These are phyloP conservation scores for Cyberlindnera xishuangbannaensis DNA, from an alignment of 805 yeast species.

Conservation along the genomic window DNA sequence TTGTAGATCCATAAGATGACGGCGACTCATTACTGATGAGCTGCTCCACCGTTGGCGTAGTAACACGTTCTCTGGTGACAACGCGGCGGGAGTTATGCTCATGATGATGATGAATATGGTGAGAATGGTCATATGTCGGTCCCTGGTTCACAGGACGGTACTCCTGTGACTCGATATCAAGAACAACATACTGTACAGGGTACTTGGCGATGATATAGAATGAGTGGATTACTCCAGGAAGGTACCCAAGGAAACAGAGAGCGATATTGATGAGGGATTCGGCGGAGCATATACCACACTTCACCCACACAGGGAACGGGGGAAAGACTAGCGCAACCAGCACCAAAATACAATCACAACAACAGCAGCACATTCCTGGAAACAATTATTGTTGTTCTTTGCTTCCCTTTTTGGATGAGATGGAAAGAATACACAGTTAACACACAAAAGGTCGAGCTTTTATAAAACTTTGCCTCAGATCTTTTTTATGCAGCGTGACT, in stretches of 20 bases:
- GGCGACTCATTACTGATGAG: slow-evolving; percentile 2
- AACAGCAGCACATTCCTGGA: slow-evolving; percentile 22
- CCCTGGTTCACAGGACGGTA: slow-evolving; percentile 8
- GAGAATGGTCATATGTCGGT: too few species aligned
- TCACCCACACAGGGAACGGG: slow-evolving; percentile 71
- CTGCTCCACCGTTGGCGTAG: slow-evolving; percentile 11
- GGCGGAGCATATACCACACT: slow-evolving; percentile 66
- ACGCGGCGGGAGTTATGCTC: too few species aligned
- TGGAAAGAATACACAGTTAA: neutral
- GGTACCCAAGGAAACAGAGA: slow-evolving; percentile 61
- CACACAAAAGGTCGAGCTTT: too few species aligned
- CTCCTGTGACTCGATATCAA: slow-evolving; percentile 25
- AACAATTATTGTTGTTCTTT: neutral
- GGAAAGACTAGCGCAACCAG: slow-evolving; percentile 69
- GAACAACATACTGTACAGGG: slow-evolving; percentile 38
- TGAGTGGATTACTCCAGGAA: slow-evolving; percentile 75
- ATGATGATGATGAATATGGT: too few species aligned
- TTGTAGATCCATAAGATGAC: slow-evolving; percentile 12
- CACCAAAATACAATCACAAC: slow-evolving; percentile 58
- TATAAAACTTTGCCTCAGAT: too few species aligned
- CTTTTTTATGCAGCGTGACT: too few species aligned
- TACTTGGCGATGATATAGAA: slow-evolving; percentile 75
- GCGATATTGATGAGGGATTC: slow-evolving; percentile 67
- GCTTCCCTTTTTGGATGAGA: neutral
- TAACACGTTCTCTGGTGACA: slow-evolving; percentile 11